Percentiles rank a stretch among this genome's conserved stretches.
phyloP scores from a whole-genome alignment of 805 yeast species.

The Saccharomycopsis sp. region DNA sequence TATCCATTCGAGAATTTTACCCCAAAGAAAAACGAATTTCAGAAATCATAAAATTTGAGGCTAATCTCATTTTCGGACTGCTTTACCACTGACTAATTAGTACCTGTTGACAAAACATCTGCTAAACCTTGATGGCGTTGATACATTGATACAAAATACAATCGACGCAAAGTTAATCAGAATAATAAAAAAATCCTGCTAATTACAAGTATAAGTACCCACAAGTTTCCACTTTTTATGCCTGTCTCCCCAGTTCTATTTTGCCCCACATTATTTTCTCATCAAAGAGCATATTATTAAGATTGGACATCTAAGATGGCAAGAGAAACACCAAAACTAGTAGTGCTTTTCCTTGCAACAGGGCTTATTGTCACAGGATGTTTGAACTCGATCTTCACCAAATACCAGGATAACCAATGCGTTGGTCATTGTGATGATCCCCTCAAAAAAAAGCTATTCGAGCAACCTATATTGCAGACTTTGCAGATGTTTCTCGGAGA shows the following conservation, averaged over 20 bases:
- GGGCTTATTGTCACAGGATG: conserved; percentile 68
- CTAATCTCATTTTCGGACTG: not conserved
- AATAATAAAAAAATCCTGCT: too few species aligned
- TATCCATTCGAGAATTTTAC: not conserved
- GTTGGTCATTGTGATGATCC: conserved; percentile 46
- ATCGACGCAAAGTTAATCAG: too few species aligned
- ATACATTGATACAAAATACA: too few species aligned
- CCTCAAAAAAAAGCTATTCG: conserved; percentile 43
- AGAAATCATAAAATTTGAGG: not conserved
- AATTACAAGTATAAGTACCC: not conserved
- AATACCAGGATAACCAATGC: conserved; percentile 70
- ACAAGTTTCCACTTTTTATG: not conserved
- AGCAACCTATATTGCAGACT: conserved; percentile 76
- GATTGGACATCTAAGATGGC: not conserved
- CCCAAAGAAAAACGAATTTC: not conserved
- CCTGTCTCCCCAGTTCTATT: not conserved
- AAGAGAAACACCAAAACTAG: not conserved
- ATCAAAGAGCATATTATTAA: not conserved
- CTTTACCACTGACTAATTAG: not conserved
- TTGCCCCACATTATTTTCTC: not conserved
- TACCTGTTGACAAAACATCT: not conserved
- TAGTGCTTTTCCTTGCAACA: conserved; percentile 30
- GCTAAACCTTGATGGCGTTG: not conserved
- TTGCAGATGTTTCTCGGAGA: conserved; percentile 80
- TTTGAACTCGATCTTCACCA: conserved; percentile 65